Conservation (phyloP, 2,329 filamentous ascomycete genomes). For the Clonostachys chloroleuca region DNA sequence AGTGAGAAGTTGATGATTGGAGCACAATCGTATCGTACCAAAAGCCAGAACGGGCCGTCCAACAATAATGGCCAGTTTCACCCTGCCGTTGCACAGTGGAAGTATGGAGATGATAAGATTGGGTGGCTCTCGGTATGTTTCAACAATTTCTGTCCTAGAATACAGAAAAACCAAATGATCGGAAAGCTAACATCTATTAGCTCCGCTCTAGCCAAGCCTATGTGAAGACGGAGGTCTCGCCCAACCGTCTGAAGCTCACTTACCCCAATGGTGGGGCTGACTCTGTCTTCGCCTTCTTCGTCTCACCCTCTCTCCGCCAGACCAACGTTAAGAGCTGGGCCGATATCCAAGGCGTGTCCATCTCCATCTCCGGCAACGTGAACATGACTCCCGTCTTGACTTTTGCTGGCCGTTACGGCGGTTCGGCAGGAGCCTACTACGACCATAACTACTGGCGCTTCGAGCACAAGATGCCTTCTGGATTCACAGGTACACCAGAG, state of each 20-base stretch:
- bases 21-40: slow-evolving; percentile 35
- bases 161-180: too few relatives aligned
- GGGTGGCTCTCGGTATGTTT: slow-evolving; percentile 15
- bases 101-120: slow-evolving; percentile 25
- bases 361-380: slow-evolving; percentile 39
- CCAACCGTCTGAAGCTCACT: slow-evolving; percentile 37
- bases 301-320: slow-evolving; percentile 39
- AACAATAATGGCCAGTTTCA: slow-evolving; percentile 22
- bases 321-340: slow-evolving; percentile 36
- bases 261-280: slow-evolving; percentile 47
- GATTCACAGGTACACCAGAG: not conserved
- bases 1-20: slow-evolving; percentile 54
- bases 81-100: slow-evolving; percentile 58
- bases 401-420: not conserved
- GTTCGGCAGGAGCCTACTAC: not conserved
- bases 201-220: not conserved
- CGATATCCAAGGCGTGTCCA: slow-evolving; percentile 41
- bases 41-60: not conserved
- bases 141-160: not conserved
- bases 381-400: slow-evolving; percentile 10
- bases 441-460: not conserved
- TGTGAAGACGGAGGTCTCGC: slow-evolving; percentile 32
- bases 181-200: slow-evolving; percentile 16
- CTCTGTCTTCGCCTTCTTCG: slow-evolving; percentile 44
- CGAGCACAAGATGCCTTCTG: not conserved